These are phyloP conservation scores for Picochlorum sp. DNA, from an alignment of 139 green algal species.

Conservation along the genomic window DNA sequence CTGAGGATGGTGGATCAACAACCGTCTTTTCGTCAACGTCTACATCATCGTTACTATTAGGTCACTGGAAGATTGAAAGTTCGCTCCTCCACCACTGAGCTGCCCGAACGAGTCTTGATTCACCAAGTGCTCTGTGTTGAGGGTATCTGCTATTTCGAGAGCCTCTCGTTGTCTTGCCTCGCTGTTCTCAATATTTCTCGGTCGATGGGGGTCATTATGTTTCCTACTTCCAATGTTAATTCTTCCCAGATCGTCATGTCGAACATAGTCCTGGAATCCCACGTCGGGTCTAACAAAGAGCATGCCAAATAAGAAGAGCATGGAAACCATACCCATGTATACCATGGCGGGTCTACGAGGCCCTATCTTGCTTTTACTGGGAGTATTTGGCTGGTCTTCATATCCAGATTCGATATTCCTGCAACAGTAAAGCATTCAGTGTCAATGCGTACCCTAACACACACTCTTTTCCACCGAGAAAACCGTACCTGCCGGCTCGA, in stretches of 20 bases:
- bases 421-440: neutral
- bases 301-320: constrained; percentile 11
- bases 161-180: constrained; percentile 10
- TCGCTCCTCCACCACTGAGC: constrained; percentile 3
- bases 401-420: neutral
- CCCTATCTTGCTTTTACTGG: constrained; percentile 22
- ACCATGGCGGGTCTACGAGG: constrained; percentile 4
- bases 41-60: no score
- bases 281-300: neutral
- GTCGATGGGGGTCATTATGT: neutral
- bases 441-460: no score
- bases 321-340: constrained; percentile 1
- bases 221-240: neutral
- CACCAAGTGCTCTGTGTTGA: neutral
- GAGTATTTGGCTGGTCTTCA: constrained; percentile 16
- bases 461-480: no score
- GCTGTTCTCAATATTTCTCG: constrained; percentile 2
- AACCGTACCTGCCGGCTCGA: no score
- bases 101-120: constrained; percentile 5
- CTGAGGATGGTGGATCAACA: neutral
- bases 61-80: neutral
- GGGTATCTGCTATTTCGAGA: constrained; percentile 10
- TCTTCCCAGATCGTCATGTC: neutral
- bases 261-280: neutral
- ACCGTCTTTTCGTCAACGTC: no score